Base-by-base conservation (phyloP, 345 rosid species). In the Eucalyptus microcorys region DNA sequence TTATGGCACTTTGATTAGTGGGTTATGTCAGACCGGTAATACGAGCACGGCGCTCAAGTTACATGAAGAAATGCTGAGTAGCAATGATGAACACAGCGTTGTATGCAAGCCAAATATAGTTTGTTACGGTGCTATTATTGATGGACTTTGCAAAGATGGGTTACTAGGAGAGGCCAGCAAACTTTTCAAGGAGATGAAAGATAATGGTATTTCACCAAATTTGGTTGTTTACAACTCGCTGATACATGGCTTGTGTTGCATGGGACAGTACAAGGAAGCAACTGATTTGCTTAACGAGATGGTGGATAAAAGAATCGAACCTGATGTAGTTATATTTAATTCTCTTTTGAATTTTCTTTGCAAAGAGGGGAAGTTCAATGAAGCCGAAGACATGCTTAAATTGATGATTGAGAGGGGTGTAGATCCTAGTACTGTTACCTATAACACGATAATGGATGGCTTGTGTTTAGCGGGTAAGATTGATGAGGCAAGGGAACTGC, bases 101-200 rank as follows among this genome's bases (percentile, higher is more conserved):
- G 40, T 52, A 19, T 87, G 90, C 49, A 88, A 61, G 88, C 90
- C 92, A 19, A 64, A 90, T 90, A 42, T 85, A 42, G 26, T 92
- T 86, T 71, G n/a, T 47, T 88, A 89, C 80, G 50, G 34, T 57
- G 87, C 76, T 55, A 87, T 92, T 85, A 87, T 93, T 55, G 91
- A 93, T 89, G 91, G 92, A 49, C 89, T 92, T 52, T 91, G 92
- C 45, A 92, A 90, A 86, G 80, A 88, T 12, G 92, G 90, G 19
- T 55, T 83, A 12, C 21, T 90, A 27, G 89, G 88, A 21, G 91
- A 91, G 91, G 92, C 94, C 6, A 87, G 89, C 64, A 90, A 92
- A 87, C 47, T 93, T 86, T 90, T 92, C 83, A 32, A 43, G 89
- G 89, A 88, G 68, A 93, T 93, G 94, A 90, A 88, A 79, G 89